Evolutionary conservation across 2,329 filamentous ascomycete species (phyloP).

Genomic region (Purpureocillium takamizusanense): DNA sequence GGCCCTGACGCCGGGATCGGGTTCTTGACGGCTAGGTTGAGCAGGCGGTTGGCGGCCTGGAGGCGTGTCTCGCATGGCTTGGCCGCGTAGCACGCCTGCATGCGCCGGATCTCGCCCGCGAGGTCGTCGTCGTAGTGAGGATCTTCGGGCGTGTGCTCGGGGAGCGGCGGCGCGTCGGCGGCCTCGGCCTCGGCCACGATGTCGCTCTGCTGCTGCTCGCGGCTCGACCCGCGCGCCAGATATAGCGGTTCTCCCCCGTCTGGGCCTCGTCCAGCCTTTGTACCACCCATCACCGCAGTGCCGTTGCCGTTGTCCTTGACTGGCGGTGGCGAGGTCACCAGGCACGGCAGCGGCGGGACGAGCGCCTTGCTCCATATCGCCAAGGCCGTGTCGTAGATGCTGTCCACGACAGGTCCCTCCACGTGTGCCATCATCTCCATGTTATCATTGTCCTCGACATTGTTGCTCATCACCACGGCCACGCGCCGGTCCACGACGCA

Average conservation of each 20-base stretch:
- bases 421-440: slow-evolving; percentile 72
- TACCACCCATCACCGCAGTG: too few relatives aligned
- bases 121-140: slow-evolving; percentile 58
- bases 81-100: slow-evolving; percentile 47
- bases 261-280: too few relatives aligned
- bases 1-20: slow-evolving; percentile 43
- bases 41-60: slow-evolving; percentile 52
- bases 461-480: slow-evolving; percentile 69
- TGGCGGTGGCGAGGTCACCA: too few relatives aligned
- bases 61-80: slow-evolving; percentile 41
- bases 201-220: too few relatives aligned
- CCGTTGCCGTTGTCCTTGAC: too few relatives aligned
- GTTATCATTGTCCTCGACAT: slow-evolving; percentile 72
- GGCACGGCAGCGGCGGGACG: slow-evolving; percentile 7
- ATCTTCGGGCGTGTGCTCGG: slow-evolving; percentile 47
- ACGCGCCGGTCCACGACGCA: slow-evolving; percentile 66
- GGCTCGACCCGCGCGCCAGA: not conserved
- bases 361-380: slow-evolving; percentile 62
- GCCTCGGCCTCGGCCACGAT: not conserved
- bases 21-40: slow-evolving; percentile 52
- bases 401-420: slow-evolving; percentile 69
- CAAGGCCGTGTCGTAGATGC: slow-evolving; percentile 64
- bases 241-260: slow-evolving; percentile 2
- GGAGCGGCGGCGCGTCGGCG: slow-evolving; percentile 22
- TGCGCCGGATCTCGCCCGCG: slow-evolving; percentile 49